Evolutionary conservation across 2,329 filamentous ascomycete genomes (phyloP), one percentile per base, ranked within the genome.

Genomic region (Nothopassalora personata): DNA sequence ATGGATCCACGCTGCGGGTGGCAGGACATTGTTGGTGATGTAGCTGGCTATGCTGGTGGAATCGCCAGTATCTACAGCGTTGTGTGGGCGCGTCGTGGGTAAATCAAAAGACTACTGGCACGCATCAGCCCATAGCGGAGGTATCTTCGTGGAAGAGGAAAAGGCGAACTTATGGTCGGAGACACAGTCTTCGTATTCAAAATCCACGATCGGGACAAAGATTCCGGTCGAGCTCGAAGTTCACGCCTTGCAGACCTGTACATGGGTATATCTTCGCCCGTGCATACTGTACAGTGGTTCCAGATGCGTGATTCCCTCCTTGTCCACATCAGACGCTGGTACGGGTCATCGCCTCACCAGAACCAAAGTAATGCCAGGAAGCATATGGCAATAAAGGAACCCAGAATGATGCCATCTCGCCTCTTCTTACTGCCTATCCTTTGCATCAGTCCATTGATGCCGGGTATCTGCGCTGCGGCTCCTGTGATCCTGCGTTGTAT

Each of bases 361-460:
- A 94, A 89, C 74, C 86, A 95, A 69, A 93, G 84, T 69, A 97
- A 83, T 77, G 95, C 77, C 68, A 97, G 76, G 71, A 95, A 95
- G 77, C 94, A 97, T 67, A 96, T 83, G 0, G 91, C 92, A 70
- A 99, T 91, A 70, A 99, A 96, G 50, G 81, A 80, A 18, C 91
- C 94, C 79, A 99, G 83, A 65, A 99, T 96, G 66, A 99, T 87
- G 31, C 92, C 92, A 75, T 99, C 94, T 68, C 94, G 86, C 73
- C 93, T 86, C 83, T 96, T 96, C 80, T 96, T 95, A 59, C 90
- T 87, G 54, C 92, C 93, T 75, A 99, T 99, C 76, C 90, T 88
- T 54, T 86, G 86, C 68, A 99, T 97, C 71, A 99, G 78, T 54
- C 86, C 86, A 75, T 97, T 99, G 68, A 99, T 86, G 1, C 94